Conservation (phyloP, 192 early-diverging fungal species). For the Backusella westeae region DNA sequence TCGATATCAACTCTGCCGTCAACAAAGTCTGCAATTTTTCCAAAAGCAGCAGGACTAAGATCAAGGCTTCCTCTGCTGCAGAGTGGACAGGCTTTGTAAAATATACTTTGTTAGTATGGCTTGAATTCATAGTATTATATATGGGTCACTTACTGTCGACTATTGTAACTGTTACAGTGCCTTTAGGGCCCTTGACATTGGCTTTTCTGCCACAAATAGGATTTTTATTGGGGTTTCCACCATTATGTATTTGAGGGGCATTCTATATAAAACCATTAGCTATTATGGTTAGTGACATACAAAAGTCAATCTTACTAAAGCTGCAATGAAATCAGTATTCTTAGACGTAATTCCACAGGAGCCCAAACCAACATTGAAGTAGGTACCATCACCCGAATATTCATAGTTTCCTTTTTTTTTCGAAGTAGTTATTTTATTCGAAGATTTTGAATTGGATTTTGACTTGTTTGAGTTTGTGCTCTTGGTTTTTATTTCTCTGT, state of each 20-base stretch:
- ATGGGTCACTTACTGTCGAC: conserved; percentile 37
- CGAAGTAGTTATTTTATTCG: neutral
- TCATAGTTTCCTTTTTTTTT: neutral
- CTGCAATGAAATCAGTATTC: conserved; percentile 46
- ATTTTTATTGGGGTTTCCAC: conserved; percentile 42
- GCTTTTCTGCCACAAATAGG: conserved; percentile 50
- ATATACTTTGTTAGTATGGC: neutral
- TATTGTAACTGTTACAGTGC: conserved; percentile 42
- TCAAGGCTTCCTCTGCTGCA: conserved; percentile 50
- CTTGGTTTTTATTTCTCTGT: neutral
- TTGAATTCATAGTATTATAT: neutral
- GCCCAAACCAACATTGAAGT: conserved; percentile 43
- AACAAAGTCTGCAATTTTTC: conserved; percentile 28
- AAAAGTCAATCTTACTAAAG: conserved; percentile 25
- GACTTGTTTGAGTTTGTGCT: neutral
- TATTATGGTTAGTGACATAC: neutral
- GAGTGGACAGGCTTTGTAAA: conserved; percentile 32
- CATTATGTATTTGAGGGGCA: conserved; percentile 50
- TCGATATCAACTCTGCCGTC: conserved; percentile 32
- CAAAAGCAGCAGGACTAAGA: conserved; percentile 46
- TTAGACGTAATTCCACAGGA: conserved; percentile 48
- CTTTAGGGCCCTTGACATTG: conserved; percentile 48
- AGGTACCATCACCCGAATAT: conserved; percentile 50
- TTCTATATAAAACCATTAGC: conserved; percentile 21
- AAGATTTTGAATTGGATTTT: neutral